Conservation (phyloP, 2,329 filamentous ascomycete genomes). For the Arachnomyces sp. region DNA sequence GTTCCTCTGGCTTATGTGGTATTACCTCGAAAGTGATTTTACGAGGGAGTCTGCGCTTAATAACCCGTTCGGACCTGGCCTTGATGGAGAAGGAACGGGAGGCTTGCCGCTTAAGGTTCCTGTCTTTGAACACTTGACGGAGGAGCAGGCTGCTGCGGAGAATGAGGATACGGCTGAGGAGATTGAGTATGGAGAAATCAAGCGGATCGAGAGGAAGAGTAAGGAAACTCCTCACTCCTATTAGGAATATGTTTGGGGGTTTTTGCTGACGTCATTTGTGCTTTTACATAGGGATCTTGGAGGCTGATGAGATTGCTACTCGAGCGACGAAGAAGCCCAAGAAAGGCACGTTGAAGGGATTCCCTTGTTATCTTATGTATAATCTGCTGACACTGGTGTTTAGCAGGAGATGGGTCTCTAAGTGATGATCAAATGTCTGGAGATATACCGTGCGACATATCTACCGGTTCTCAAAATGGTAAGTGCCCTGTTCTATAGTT, state of each 20-base stretch:
- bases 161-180: constrained; percentile 45
- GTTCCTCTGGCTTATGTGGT: constrained; percentile 98
- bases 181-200: constrained; percentile 41
- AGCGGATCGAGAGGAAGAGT: constrained; percentile 42
- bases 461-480: constrained; percentile 1
- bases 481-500: neutral
- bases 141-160: constrained; percentile 43
- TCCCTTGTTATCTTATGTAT: constrained; percentile 2
- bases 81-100: constrained; percentile 35
- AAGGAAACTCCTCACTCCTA: constrained; percentile 11
- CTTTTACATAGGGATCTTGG: constrained; percentile 32
- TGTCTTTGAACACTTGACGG: constrained; percentile 39
- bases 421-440: constrained; percentile 29
- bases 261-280: constrained; percentile 8
- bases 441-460: constrained; percentile 16
- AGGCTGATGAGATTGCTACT: constrained; percentile 38
- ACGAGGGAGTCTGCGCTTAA: constrained; percentile 76
- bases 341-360: constrained; percentile 26
- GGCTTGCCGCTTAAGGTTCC: constrained; percentile 42
- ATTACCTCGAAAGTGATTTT: constrained; percentile 94
- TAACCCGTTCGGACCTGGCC: constrained; percentile 72
- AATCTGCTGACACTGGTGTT: neutral
- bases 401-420: constrained; percentile 18
- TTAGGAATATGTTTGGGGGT: neutral
- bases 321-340: constrained; percentile 38